A percentile compares a stretch with the other conserved stretches of the same genome.
These are phyloP conservation scores for Collariella sp. DNA, from an alignment of 495 filamentous ascomycete genomes.

Conservation along the genomic window DNA sequence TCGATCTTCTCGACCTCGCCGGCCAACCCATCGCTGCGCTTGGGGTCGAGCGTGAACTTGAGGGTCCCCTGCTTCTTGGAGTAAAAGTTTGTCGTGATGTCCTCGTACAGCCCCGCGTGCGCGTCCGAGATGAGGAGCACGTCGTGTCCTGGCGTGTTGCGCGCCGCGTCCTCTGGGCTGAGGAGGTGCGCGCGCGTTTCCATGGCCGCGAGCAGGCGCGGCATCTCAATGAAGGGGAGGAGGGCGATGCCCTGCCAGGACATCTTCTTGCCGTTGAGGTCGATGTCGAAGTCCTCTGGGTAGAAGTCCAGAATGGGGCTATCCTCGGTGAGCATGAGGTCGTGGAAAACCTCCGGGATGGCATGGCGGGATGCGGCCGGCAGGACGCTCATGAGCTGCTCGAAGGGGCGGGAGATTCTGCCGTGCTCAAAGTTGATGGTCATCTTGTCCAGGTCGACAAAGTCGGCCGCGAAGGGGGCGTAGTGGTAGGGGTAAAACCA, in stretches of 20 bases:
- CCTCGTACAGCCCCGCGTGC: constrained; percentile 67
- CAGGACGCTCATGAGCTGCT: constrained; percentile 97
- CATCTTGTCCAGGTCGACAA: constrained; percentile 73
- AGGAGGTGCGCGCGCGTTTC: constrained; percentile 71
- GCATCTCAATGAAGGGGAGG: constrained; percentile 93
- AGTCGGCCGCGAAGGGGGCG: constrained; percentile 93
- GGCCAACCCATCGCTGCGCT: constrained; percentile 63
- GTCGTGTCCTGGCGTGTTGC: constrained; percentile 76
- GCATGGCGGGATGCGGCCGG: constrained; percentile 88
- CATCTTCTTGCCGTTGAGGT: constrained; percentile 97
- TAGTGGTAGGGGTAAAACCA: constrained; percentile 99
- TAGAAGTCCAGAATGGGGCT: constrained; percentile 97
- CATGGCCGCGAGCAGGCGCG: constrained; percentile 75
- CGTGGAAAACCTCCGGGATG: constrained; percentile 77
- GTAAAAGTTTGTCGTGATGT: constrained; percentile 75
- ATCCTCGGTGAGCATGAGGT: constrained; percentile 75
- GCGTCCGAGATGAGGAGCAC: constrained; percentile 74
- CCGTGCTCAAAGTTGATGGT: constrained; percentile 78
- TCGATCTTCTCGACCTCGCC: constrained; percentile 79
- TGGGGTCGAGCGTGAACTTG: constrained; percentile 61
- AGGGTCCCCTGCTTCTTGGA: constrained; percentile 67
- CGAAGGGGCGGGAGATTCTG: constrained; percentile 79
- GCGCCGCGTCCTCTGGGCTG: constrained; percentile 62
- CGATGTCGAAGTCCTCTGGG: constrained; percentile 83
- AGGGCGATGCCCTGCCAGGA: constrained; percentile 94